Conservation (phyloP, 208 protist genomes). For the Angomonas ambiguus region DNA sequence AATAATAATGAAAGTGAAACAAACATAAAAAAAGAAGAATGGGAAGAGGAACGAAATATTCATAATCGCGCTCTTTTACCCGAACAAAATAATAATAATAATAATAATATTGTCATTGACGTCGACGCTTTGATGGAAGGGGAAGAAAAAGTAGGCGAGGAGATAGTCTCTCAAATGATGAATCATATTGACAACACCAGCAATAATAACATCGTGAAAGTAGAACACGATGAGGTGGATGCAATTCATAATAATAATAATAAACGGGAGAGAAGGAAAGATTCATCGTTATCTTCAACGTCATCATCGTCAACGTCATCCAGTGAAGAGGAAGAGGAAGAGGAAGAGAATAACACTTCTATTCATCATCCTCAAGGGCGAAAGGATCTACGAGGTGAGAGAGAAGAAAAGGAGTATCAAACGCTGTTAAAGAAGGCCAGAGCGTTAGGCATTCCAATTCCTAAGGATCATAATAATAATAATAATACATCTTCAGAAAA, state of each 20-base stretch:
- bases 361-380: too few species aligned
- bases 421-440: too few species aligned
- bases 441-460: too few species aligned
- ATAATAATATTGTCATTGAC: constrained; percentile 43
- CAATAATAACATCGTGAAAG: neutral
- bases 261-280: too few species aligned
- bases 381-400: too few species aligned
- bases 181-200: neutral
- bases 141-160: constrained; percentile 31
- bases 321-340: too few species aligned
- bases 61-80: neutral
- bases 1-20: neutral
- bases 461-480: constrained; percentile 2
- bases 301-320: too few species aligned
- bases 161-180: neutral
- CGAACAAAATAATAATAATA: neutral
- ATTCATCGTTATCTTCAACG: too few species aligned
- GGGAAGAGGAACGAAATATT: neutral
- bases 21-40: neutral
- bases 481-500: neutral
- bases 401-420: too few species aligned
- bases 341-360: neutral
- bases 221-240: too few species aligned
- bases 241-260: constrained; percentile 3
- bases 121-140: constrained; percentile 77